phyloP scores from a whole-genome alignment of 148 eudicot species.

The Nepenthes gracilis region DNA sequence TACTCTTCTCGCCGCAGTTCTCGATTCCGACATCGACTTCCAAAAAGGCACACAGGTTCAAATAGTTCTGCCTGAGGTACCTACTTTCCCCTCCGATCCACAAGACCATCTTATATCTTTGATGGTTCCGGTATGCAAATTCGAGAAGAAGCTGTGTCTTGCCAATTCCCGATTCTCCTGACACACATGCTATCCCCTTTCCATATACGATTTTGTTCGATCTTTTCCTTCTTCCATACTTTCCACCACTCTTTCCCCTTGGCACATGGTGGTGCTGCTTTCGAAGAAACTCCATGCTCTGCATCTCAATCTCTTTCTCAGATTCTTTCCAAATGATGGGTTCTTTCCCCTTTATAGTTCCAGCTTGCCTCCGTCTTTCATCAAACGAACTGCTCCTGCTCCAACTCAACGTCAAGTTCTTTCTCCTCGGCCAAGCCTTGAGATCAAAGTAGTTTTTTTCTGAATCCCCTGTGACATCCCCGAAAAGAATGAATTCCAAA shows the following conservation, averaged over 20 bases:
- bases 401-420: slow-evolving; percentile 63
- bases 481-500: slow-evolving; percentile 89
- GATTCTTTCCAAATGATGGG: slow-evolving; percentile 84
- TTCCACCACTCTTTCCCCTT: slow-evolving; percentile 32
- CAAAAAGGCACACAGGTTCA: slow-evolving; percentile 71
- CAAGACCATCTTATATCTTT: slow-evolving; percentile 84
- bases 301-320: slow-evolving; percentile 93
- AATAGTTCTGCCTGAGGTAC: slow-evolving; percentile 84
- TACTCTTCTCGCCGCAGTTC: slow-evolving; percentile 50
- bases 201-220: slow-evolving; percentile 60
- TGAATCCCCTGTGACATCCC: slow-evolving; percentile 72
- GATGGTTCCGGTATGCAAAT: slow-evolving; percentile 79
- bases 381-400: slow-evolving; percentile 55
- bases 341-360: slow-evolving; percentile 67
- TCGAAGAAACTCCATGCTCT: slow-evolving; percentile 32
- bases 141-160: slow-evolving; percentile 94
- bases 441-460: slow-evolving; percentile 82
- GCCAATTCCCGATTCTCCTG: slow-evolving; percentile 92
- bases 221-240: slow-evolving; percentile 42
- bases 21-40: slow-evolving; percentile 83
- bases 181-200: slow-evolving; percentile 79
- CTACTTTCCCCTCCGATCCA: slow-evolving; percentile 98
- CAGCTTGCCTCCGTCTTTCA: slow-evolving; percentile 39
- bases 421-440: slow-evolving; percentile 54
- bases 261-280: slow-evolving; percentile 16